Evolutionary conservation across 2,329 filamentous ascomycete genomes (phyloP), one percentile per base, ranked within the genome.

Genomic region (Coniochaeta ligniaria): DNA sequence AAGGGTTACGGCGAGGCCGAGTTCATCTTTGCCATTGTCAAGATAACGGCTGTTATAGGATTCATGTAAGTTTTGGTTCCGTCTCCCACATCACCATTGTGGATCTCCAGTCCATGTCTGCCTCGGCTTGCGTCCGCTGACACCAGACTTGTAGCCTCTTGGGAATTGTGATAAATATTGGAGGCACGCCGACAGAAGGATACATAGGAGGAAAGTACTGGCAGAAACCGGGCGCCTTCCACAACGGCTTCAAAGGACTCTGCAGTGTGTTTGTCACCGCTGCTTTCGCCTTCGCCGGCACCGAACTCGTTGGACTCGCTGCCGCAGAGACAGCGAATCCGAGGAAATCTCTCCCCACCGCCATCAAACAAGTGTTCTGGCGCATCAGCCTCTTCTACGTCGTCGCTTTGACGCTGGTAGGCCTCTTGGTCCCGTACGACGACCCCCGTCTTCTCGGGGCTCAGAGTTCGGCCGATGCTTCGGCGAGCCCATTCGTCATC

Each of bases 291-390:
- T 92, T 91, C 69, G 83, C 85, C 17, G 89, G 88, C 16, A 91
- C 88, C 0, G 89, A 91, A 69, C 77, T 90, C 2, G 88, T 91
- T n/a, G 89, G 88, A 66, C 80, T 92, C 2, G 87, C 88, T 3
- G 88, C 88, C 0, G 88, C 88, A 7, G 89, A 92, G 72, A 84
- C 88, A 0, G 74, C 76, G 11, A 90, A 91, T 68, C 89, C 89
- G 0, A 81, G 84, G 60, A 87, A 90, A 69, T 84, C 88, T 0
- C 81, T 96, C 1, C 92, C 92, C 0, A 87, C 85, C 1, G 92
- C 92, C 6, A 87, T 94, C 68, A 96, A 95, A 76, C 92, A 96
- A 70, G 90, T 83, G 35, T 83, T 83, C 61, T 83, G 81, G 80
- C 79, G 81, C 65, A 83, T 83, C 62, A 81, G 78, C 0, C 69